Base-by-base conservation (phyloP, 495 filamentous ascomycete genomes). In the Penicillium longicatenatum region DNA sequence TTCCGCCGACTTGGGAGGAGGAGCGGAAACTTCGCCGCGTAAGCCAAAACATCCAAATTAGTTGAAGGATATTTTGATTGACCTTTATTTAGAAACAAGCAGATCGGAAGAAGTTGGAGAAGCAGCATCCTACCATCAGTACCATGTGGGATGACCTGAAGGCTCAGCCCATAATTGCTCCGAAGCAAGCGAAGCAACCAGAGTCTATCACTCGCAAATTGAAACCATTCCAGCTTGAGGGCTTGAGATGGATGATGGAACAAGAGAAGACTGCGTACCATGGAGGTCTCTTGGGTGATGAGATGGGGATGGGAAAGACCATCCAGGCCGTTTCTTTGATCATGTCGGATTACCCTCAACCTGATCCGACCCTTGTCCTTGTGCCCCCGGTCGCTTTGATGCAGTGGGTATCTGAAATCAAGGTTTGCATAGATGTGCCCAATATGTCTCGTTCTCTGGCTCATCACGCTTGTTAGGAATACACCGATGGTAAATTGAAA, bases 261-360 rank as follows among this genome's bases (percentile, higher is more conserved):
- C 95, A 97, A 77, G 94, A 98, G 66, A 78, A 89, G 69, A 89
- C 88, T 2, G 69, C 86, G 52, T 98, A 91, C 77, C 88, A 85
- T 59, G 94, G 94, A 33, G 94, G 94, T 10, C 78, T 98, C 26
- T 79, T 98, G 6, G 94, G 93, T 45, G 94, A 98, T 64, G 92
- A 96, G 69, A 97, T 97, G 92, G 92, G 92, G 19, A 94, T 98
- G 82, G 94, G 94, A 29, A 98, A 98, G 78, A 98, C 94, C 0
- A 97, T 98, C 39, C 94, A 98, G 69, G 92, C 94, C 2, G 92
- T 98, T 7, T 95, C 93, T 9, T 80, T 98, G 14, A 90, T 98
- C 68, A 98, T 98, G 93, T 96, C 92, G 7, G 93, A 98, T 67
- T 96, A 89, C 61, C 92, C 93, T 17, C 89, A 88, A 31, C 84